A percentile compares a stretch with the other conserved stretches of the same genome.
Conservation (phyloP, 2,329 filamentous ascomycete genomes). For the Huntiella omanensis region DNA sequence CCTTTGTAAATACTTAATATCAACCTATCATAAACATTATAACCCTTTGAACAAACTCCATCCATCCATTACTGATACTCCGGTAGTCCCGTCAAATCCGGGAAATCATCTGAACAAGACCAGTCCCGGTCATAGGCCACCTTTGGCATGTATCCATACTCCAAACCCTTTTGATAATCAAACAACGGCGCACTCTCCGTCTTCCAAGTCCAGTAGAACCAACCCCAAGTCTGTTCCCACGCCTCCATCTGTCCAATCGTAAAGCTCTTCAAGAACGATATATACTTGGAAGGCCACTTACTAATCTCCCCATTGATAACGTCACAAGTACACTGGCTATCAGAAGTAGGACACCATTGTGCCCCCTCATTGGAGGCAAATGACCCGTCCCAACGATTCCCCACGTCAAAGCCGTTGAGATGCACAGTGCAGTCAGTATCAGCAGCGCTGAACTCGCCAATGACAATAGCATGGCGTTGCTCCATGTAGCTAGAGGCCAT, state of each 20-base stretch:
- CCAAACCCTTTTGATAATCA: constrained; percentile 47
- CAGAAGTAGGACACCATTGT: constrained; percentile 37
- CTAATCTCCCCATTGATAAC: constrained; percentile 26
- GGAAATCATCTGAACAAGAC: constrained; percentile 22
- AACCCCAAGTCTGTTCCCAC: constrained; percentile 56
- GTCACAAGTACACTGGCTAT: constrained; percentile 39
- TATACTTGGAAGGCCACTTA: constrained; percentile 30
- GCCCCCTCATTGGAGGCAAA: constrained; percentile 34
- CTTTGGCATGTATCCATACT: constrained; percentile 41
- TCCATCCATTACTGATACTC: constrained; percentile 12
- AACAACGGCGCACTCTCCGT: constrained; percentile 56
- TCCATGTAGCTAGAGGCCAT: constrained; percentile 29
- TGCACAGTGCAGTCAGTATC: constrained; percentile 42
- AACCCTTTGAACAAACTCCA: too few relatives aligned
- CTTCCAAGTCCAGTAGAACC: constrained; percentile 74
- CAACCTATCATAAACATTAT: too few relatives aligned
- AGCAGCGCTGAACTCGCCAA: constrained; percentile 61
- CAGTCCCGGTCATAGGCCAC: constrained; percentile 35
- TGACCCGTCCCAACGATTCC: constrained; percentile 55
- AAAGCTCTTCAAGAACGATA: constrained; percentile 49
- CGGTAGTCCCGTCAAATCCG: constrained; percentile 16
- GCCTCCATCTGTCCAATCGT: constrained; percentile 58
- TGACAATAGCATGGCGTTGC: constrained; percentile 50
- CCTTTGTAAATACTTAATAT: too few relatives aligned
- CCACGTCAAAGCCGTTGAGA: constrained; percentile 54